Percentiles rank a stretch among this genome's conserved stretches.
Evolutionary conservation across 805 yeast species (phyloP).

Genomic region (Candida alai): DNA sequence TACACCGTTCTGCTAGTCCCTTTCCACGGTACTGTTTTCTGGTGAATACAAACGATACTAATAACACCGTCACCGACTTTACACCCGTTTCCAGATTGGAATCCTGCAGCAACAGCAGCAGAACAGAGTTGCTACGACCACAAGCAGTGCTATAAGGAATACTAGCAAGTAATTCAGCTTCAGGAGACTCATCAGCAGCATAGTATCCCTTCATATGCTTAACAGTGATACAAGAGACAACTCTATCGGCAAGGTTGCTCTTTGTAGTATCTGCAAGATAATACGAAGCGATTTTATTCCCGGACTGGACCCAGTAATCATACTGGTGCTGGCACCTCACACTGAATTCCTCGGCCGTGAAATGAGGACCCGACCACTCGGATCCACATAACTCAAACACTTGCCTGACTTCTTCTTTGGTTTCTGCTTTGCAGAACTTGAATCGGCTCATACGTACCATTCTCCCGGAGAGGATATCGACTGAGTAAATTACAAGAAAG

Average conservation of each 20-base stretch:
- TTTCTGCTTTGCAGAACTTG: slow-evolving; percentile 15
- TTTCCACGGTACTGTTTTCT: slow-evolving; percentile 20
- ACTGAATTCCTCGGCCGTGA: slow-evolving; percentile 21
- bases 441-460: too few species aligned
- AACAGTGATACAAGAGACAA: slow-evolving; percentile 22
- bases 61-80: slow-evolving; percentile 23
- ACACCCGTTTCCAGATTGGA: slow-evolving; percentile 31
- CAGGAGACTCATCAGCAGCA: too few species aligned
- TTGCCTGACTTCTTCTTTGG: slow-evolving; percentile 18
- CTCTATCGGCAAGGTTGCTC: slow-evolving; percentile 14
- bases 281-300: slow-evolving; percentile 21
- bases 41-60: slow-evolving; percentile 26
- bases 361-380: slow-evolving; percentile 20
- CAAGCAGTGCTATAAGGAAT: too few species aligned
- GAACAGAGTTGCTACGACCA: too few species aligned
- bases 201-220: slow-evolving; percentile 24
- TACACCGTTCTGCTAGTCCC: slow-evolving; percentile 27
- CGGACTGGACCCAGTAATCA: slow-evolving; percentile 8
- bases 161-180: too few species aligned
- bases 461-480: too few species aligned
- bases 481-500: too few species aligned
- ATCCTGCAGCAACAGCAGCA: too few species aligned
- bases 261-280: slow-evolving; percentile 20
- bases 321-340: slow-evolving; percentile 10
- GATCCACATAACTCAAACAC: slow-evolving; percentile 20